Evolutionary conservation across 73 alveolate genomes (phyloP).

Genomic region (Tetrahymena malaccensis): DNA sequence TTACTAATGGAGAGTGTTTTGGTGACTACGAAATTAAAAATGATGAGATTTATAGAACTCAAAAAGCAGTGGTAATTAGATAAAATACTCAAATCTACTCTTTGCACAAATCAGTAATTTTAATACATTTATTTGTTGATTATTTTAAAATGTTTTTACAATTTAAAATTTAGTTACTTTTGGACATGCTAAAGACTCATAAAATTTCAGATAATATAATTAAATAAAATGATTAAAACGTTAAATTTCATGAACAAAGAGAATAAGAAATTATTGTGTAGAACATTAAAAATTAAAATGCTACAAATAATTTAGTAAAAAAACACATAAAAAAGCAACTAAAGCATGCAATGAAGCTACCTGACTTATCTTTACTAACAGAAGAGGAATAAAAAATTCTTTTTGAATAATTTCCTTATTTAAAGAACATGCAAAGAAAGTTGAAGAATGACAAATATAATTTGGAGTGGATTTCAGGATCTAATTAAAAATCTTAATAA

Average conservation of each 20-base stretch:
- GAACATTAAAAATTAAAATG: background rate
- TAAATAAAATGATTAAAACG: background rate
- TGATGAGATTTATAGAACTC: background rate
- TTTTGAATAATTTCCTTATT: background rate
- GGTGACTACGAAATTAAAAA: background rate
- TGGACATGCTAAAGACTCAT: background rate
- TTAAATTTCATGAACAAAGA: background rate
- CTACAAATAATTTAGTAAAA: background rate
- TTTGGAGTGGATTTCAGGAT: background rate
- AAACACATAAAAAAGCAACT: background rate
- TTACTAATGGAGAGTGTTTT: background rate
- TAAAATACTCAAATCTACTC: background rate
- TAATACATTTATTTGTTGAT: background rate
- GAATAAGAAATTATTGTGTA: background rate
- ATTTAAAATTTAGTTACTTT: background rate
- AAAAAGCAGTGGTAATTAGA: background rate
- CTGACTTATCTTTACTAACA: background rate
- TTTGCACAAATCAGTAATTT: background rate
- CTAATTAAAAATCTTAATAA: background rate
- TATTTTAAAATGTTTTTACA: background rate
- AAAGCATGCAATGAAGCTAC: background rate
- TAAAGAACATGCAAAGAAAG: background rate
- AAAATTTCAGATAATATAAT: background rate
- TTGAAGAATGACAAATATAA: background rate
- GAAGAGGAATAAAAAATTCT: background rate